Conservation (phyloP, 257 asterid genomes). For the Solanum tarijense region DNA sequence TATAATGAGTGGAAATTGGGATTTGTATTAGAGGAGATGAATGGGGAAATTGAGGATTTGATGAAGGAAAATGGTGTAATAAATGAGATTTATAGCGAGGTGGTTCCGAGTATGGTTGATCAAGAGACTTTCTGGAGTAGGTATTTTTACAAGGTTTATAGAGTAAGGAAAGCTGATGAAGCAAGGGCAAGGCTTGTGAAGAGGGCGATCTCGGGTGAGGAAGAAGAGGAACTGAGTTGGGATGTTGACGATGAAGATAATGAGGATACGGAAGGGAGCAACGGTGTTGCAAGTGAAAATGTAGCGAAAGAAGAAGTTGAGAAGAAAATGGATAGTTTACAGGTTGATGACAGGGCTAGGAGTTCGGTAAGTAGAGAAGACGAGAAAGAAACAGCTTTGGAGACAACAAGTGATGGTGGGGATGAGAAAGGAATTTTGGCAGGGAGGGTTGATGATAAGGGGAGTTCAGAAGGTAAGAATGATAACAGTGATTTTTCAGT, state of each 20-base stretch:
- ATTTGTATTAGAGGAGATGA: slow-evolving; percentile 43
- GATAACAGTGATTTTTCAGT: slow-evolving; percentile 66
- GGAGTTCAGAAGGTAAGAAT: slow-evolving; percentile 50
- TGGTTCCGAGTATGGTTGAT: slow-evolving; percentile 52
- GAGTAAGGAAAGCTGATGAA: slow-evolving; percentile 55
- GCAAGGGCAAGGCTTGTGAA: slow-evolving; percentile 49
- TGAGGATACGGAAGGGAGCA: slow-evolving; percentile 2
- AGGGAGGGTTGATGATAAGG: slow-evolving; percentile 33
- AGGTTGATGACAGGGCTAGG: slow-evolving; percentile 7
- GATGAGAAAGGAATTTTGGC: slow-evolving; percentile 24
- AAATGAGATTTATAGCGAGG: slow-evolving; percentile 48
- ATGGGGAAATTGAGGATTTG: slow-evolving; percentile 44
- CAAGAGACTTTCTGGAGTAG: slow-evolving; percentile 69
- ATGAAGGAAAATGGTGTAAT: slow-evolving; percentile 35
- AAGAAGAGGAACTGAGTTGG: slow-evolving; percentile 76
- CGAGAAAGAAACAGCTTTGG: slow-evolving; percentile 25
- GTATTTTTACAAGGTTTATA: slow-evolving; percentile 63
- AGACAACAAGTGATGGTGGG: slow-evolving; percentile 22
- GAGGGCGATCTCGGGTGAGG: slow-evolving; percentile 51
- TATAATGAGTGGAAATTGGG: slow-evolving; percentile 60
- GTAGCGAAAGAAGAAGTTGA: slow-evolving; percentile 17
- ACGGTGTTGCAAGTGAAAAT: slow-evolving; percentile 1
- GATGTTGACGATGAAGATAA: slow-evolving; percentile 61
- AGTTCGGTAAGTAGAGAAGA: slow-evolving; percentile 7
- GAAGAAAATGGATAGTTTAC: slow-evolving; percentile 18